Percentiles rank a stretch among this genome's conserved stretches.
Conservation (phyloP, 2,329 filamentous ascomycete genomes). For the Bipolaris oryzae region DNA sequence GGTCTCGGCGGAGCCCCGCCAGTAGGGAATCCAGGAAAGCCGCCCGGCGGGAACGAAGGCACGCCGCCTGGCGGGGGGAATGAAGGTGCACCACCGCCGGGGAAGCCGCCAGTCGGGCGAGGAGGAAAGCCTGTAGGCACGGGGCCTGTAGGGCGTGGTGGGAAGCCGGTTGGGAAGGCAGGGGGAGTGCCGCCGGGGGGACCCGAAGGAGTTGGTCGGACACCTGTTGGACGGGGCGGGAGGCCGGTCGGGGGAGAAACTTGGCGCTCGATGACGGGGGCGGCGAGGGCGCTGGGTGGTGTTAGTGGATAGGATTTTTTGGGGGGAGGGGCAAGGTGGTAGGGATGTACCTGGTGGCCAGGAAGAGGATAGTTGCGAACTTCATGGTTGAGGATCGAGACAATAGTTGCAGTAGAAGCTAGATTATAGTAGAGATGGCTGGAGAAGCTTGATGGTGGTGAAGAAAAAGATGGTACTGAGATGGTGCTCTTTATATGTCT, state of each 20-base stretch:
- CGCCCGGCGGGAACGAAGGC: not conserved
- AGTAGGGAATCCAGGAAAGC: constrained; percentile 8
- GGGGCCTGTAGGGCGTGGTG: constrained; percentile 1
- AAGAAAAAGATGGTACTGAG: not conserved
- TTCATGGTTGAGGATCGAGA: constrained; percentile 12
- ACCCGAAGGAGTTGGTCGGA: not conserved
- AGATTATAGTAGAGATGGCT: not conserved
- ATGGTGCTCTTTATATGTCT: constrained; percentile 5
- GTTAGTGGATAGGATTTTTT: not conserved
- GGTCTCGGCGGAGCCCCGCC: constrained; percentile 3
- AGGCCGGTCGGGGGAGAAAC: constrained; percentile 1
- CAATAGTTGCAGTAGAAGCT: not conserved
- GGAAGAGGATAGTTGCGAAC: constrained; percentile 13
- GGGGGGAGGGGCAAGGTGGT: not conserved
- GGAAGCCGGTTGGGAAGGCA: constrained; percentile 3
- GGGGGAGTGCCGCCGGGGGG: constrained; percentile 3
- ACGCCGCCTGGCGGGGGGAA: not conserved
- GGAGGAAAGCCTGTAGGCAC: not conserved
- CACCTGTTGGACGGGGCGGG: constrained; percentile 1
- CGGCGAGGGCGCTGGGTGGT: constrained; percentile 16
- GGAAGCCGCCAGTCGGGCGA: not conserved
- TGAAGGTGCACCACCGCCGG: not conserved
- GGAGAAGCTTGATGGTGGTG: not conserved
- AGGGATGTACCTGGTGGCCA: constrained; percentile 16
- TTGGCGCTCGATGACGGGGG: constrained; percentile 16